A percentile compares a stretch with the other conserved stretches of the same genome.
Evolutionary conservation across 805 yeast genomes (phyloP).

Genomic region (Cephaloascus albidus): DNA sequence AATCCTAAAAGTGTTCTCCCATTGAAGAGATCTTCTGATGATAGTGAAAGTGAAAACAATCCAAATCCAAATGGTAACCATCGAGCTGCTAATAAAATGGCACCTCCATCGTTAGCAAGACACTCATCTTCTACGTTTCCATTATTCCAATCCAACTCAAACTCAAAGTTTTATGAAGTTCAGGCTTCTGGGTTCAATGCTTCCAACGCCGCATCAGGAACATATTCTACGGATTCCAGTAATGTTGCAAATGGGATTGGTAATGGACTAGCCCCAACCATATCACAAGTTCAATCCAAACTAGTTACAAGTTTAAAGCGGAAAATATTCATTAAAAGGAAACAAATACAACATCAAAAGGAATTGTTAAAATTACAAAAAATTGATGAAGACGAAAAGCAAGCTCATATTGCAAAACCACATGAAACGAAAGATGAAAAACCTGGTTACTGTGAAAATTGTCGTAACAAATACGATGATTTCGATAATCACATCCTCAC

Average conservation of each 20-base stretch:
- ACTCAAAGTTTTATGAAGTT: constrained; percentile 40
- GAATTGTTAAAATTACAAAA: background rate
- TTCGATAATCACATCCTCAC: constrained; percentile 68
- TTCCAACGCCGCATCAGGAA: constrained; percentile 33
- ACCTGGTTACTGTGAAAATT: constrained; percentile 91
- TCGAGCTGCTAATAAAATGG: too few species aligned
- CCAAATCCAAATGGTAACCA: constrained; percentile 9
- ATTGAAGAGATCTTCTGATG: constrained; percentile 6
- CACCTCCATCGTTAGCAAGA: constrained; percentile 20
- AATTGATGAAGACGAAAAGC: background rate
- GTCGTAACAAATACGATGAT: constrained; percentile 73
- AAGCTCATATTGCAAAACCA: too few species aligned
- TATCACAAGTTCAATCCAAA: constrained; percentile 46
- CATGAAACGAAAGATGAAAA: constrained; percentile 13
- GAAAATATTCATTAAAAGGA: constrained; percentile 16
- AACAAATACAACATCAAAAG: background rate
- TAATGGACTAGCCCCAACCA: constrained; percentile 55
- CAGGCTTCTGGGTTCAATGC: constrained; percentile 55
- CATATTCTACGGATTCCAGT: constrained; percentile 31
- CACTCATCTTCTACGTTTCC: constrained; percentile 18
- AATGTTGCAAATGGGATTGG: constrained; percentile 24
- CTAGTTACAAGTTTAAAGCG: constrained; percentile 38
- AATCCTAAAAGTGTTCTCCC: constrained; percentile 4
- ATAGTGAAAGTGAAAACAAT: constrained; percentile 4
- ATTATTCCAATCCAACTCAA: constrained; percentile 20